phyloP scores from a whole-genome alignment of 2,329 filamentous ascomycete species.

The Elsinoe fawcettii region DNA sequence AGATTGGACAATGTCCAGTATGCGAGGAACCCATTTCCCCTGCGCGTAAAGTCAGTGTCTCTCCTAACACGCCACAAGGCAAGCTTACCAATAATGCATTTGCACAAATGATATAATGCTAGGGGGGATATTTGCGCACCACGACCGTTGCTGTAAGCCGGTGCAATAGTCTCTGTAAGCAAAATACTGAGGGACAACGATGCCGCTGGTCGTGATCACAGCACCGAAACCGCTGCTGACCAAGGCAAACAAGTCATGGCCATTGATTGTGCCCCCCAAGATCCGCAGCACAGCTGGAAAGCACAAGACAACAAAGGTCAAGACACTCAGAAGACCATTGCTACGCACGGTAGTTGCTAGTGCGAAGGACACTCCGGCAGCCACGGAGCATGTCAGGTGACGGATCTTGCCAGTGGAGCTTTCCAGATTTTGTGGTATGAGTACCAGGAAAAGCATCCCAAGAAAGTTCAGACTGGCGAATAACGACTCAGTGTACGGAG shows the following conservation, averaged over 20 bases:
- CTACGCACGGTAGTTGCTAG: conserved; percentile 66
- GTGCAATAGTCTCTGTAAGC: conserved; percentile 68
- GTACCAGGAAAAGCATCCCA: conserved; percentile 56
- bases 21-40: conserved; percentile 77
- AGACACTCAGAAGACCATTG: conserved; percentile 78
- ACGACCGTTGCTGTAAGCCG: conserved; percentile 45
- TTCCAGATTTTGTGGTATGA: neutral
- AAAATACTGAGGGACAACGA: conserved; percentile 61
- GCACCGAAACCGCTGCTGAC: conserved; percentile 30
- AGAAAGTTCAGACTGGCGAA: conserved; percentile 71
- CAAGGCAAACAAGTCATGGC: neutral
- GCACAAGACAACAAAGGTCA: conserved; percentile 48
- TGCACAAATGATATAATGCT: conserved; percentile 93
- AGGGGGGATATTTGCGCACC: conserved; percentile 67
- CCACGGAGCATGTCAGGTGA: conserved; percentile 19
- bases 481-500: conserved; percentile 73
- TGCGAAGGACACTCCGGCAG: conserved; percentile 49
- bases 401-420: neutral
- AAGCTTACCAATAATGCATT: conserved; percentile 69
- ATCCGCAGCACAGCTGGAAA: conserved; percentile 40
- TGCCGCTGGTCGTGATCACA: conserved; percentile 57
- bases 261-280: neutral
- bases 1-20: conserved; percentile 88
- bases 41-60: conserved; percentile 32
- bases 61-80: neutral